Percentiles rank a stretch among this genome's conserved stretches.
Evolutionary conservation across 306 rosid genomes (phyloP).

Genomic region (Acacia crassicarpa): DNA sequence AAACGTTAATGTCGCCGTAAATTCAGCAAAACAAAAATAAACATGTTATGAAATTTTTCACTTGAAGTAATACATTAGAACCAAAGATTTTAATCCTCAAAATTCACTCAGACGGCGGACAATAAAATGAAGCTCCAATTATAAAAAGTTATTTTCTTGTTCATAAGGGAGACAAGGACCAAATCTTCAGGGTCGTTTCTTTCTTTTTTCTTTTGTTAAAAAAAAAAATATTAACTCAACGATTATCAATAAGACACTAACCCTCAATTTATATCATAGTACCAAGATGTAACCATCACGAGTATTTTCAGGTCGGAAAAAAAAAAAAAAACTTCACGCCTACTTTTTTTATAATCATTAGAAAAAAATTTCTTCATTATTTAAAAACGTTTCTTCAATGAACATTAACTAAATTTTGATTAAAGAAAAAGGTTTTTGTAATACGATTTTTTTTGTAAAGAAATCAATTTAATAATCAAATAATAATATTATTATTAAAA

Average conservation of each 20-base stretch:
- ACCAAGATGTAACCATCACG: neutral
- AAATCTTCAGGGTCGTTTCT: neutral
- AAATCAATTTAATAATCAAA: too few relatives aligned
- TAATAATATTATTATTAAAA: too few relatives aligned
- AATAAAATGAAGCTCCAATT: neutral
- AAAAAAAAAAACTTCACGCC: too few relatives aligned
- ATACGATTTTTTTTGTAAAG: neutral
- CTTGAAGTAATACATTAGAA: constrained; percentile 22
- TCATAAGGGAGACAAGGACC: neutral
- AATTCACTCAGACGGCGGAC: neutral
- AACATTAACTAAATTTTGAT: neutral
- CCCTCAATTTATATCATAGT: neutral
- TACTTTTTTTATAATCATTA: neutral
- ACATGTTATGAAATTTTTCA: neutral
- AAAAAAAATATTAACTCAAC: neutral
- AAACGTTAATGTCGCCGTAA: neutral
- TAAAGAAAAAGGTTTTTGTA: neutral
- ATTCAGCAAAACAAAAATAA: neutral
- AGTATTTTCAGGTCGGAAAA: neutral
- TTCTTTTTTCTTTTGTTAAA: neutral
- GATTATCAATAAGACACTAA: neutral
- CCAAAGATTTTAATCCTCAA: neutral
- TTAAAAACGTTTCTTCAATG: neutral
- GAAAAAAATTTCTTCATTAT: neutral
- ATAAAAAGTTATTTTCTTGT: neutral